Percentiles rank a stretch among this genome's conserved stretches.
Conservation (phyloP, 306 rosid genomes). For the Corylus avellana region DNA sequence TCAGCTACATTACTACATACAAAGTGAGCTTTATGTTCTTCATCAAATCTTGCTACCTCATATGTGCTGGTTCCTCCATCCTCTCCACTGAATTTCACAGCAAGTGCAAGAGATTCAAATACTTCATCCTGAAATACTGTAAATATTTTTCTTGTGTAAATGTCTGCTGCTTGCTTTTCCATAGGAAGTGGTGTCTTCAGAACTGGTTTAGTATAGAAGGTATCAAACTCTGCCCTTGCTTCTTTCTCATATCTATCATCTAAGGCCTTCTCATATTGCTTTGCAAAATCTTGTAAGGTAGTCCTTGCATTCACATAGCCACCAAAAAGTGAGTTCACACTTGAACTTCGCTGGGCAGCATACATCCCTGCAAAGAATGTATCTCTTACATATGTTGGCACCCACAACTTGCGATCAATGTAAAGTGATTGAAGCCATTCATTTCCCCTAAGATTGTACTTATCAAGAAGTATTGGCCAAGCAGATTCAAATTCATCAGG, state of each 20-base stretch:
- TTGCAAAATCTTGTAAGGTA: slow-evolving; percentile 21
- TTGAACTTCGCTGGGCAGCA: slow-evolving; percentile 12
- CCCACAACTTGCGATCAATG: slow-evolving; percentile 25
- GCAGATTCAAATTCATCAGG: slow-evolving; percentile 27
- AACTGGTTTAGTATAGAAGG: slow-evolving; percentile 26
- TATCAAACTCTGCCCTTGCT: slow-evolving; percentile 28
- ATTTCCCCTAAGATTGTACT: slow-evolving; percentile 28
- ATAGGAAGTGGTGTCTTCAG: slow-evolving; percentile 17
- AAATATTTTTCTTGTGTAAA: slow-evolving; percentile 23
- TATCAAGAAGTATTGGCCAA: slow-evolving; percentile 27
- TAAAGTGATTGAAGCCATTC: slow-evolving; percentile 34
- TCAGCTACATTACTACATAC: slow-evolving; percentile 10
- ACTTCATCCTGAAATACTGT: slow-evolving; percentile 23
- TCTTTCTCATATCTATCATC: slow-evolving; percentile 27
- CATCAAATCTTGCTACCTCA: slow-evolving; percentile 23
- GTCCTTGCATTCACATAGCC: slow-evolving; percentile 30
- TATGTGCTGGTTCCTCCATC: slow-evolving; percentile 17
- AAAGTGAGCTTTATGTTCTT: slow-evolving; percentile 16
- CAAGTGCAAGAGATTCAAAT: slow-evolving; percentile 21
- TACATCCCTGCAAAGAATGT: slow-evolving; percentile 22
- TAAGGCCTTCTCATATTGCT: slow-evolving; percentile 25
- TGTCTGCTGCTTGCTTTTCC: slow-evolving; percentile 27
- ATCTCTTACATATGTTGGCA: slow-evolving; percentile 5
- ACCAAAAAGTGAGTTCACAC: slow-evolving; percentile 19
- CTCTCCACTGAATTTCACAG: slow-evolving; percentile 17